Evolutionary conservation across 2,329 filamentous ascomycete genomes (phyloP).

Genomic region (Fusarium sambucinum): DNA sequence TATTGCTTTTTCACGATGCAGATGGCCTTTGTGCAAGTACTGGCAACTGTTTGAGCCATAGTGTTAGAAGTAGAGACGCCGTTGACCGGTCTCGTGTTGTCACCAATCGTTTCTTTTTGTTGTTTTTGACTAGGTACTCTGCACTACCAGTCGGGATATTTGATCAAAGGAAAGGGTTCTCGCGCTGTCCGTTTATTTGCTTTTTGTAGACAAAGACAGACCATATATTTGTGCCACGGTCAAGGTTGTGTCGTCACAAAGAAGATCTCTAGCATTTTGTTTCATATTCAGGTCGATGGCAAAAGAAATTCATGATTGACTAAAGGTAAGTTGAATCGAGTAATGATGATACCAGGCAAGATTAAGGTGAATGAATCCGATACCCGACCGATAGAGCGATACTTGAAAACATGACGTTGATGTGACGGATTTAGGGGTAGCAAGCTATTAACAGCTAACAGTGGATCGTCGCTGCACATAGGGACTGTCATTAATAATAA

Average conservation of each 20-base stretch:
- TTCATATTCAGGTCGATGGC: constrained; percentile 16
- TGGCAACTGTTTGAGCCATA: constrained; percentile 8
- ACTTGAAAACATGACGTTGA: constrained; percentile 5
- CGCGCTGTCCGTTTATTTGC: background rate
- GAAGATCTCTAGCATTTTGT: constrained; percentile 13
- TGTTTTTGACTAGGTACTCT: too few relatives aligned
- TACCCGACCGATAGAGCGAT: constrained; percentile 21
- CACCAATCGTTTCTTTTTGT: constrained; percentile 18
- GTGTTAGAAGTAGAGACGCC: background rate
- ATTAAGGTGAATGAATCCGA: constrained; percentile 1
- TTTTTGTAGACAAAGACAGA: constrained; percentile 1
- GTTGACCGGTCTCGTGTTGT: constrained; percentile 21
- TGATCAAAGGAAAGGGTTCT: constrained; percentile 21
- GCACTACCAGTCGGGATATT: background rate
- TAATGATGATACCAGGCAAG: background rate
- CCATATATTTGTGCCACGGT: constrained; percentile 14
- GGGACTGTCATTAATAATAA: constrained; percentile 16
- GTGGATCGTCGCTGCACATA: constrained; percentile 9
- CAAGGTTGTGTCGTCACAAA: background rate
- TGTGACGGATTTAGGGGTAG: constrained; percentile 7
- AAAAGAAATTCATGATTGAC: constrained; percentile 13
- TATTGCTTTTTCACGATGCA: background rate
- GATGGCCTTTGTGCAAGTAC: constrained; percentile 11
- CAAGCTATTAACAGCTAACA: constrained; percentile 28
- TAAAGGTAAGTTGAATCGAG: background rate